A percentile compares a stretch with the other conserved stretches of the same genome.
Evolutionary conservation across 108 stramenopile species (phyloP).

Genomic region (Cyclotella distinguenda): DNA sequence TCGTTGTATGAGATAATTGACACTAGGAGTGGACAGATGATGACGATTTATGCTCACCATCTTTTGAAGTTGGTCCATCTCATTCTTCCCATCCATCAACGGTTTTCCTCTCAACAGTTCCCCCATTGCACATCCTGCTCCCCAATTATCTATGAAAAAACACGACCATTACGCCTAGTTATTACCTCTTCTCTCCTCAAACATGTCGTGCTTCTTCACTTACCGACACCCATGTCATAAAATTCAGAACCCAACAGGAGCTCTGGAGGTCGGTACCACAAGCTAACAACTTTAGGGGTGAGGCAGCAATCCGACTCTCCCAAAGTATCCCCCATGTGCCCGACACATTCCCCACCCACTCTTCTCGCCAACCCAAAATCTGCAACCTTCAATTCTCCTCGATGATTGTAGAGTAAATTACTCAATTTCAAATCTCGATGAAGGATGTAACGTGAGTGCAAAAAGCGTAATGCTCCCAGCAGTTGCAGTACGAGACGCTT

Average conservation of each 20-base stretch:
- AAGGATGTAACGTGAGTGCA: conserved; percentile 60
- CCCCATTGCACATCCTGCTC: conserved; percentile 83
- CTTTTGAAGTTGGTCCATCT: conserved; percentile 78
- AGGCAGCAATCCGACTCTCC: conserved; percentile 30
- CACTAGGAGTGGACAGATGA: not conserved
- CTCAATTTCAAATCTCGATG: conserved; percentile 88
- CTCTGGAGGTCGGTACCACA: conserved; percentile 95
- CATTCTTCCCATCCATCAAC: conserved; percentile 73
- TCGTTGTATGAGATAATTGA: not conserved
- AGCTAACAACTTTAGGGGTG: conserved; percentile 88
- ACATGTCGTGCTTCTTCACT: not conserved
- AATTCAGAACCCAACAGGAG: conserved; percentile 62
- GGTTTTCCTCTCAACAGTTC: conserved; percentile 83
- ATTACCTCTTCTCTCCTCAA: not conserved
- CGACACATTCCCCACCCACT: conserved; percentile 24
- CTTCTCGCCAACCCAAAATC: conserved; percentile 91
- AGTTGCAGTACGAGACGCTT: conserved; percentile 66
- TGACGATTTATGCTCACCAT: no score
- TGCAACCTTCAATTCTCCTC: conserved; percentile 61
- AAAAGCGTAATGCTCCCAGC: conserved; percentile 59
- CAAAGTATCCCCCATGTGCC: not conserved
- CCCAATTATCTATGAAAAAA: conserved; percentile 62
- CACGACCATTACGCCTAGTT: no score
- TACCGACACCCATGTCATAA: conserved; percentile 69
- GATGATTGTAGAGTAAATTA: conserved; percentile 65